Conservation (phyloP, 164 flowering plant species). For the Liriodendron chinense region DNA sequence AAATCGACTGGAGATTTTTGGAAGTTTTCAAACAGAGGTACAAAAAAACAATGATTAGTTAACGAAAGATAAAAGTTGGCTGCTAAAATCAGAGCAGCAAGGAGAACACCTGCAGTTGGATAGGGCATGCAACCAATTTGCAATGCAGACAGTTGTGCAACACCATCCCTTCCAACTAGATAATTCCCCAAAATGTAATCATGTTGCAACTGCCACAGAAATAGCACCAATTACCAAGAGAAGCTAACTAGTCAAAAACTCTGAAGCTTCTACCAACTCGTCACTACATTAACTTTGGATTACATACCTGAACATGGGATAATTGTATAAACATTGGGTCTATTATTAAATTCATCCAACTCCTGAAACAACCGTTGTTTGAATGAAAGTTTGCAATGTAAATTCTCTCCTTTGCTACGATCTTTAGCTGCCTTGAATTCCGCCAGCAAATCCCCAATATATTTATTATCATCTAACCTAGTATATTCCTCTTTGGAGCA, state of each 20-base stretch:
- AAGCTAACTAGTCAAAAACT: background rate
- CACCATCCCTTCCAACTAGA: conserved; percentile 98
- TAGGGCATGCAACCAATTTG: no score
- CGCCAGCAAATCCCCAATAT: conserved; percentile 88
- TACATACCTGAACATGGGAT: conserved; percentile 87
- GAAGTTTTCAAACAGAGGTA: no score
- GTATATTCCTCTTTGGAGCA: conserved; percentile 75
- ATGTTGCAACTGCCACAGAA: conserved; percentile 80
- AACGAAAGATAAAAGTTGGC: no score
- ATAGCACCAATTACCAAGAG: conserved; percentile 8
- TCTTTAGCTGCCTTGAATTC: conserved; percentile 95
- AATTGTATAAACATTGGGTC: conserved; percentile 96
- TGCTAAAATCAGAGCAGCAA: no score
- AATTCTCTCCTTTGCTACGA: no score
- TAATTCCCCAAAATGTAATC: conserved; percentile 96
- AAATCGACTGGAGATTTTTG: no score
- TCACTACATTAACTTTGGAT: background rate
- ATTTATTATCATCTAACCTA: conserved; percentile 91
- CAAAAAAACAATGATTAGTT: no score
- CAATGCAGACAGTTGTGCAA: no score
- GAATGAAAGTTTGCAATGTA: conserved; percentile 85
- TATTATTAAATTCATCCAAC: conserved; percentile 85
- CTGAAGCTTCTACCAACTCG: background rate
- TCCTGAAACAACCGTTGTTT: conserved; percentile 93
- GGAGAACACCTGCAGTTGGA: no score